These are phyloP conservation scores for Pestalotiopsis sp. DNA, from an alignment of 2,329 filamentous ascomycete species.

Conservation along the genomic window DNA sequence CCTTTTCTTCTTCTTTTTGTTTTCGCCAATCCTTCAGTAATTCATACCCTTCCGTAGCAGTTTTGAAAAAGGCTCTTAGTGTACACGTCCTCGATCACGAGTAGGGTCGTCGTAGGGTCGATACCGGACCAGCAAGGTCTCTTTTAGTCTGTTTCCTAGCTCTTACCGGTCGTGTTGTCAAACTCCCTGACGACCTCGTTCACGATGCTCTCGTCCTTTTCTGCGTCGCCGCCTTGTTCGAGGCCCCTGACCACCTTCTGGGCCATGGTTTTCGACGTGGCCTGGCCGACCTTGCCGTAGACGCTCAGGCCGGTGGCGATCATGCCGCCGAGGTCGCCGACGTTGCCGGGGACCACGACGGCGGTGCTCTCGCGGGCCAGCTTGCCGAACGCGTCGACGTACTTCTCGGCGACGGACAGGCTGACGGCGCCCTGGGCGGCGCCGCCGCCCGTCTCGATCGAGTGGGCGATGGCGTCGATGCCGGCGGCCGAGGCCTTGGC, in stretches of 20 bases:
- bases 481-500: constrained; percentile 83
- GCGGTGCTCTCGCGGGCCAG: constrained; percentile 94
- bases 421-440: constrained; percentile 83
- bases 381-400: constrained; percentile 91
- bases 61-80: background rate
- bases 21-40: background rate
- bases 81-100: background rate
- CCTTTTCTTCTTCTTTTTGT: background rate
- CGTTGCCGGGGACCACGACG: constrained; percentile 93
- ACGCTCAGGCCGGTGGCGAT: constrained; percentile 95
- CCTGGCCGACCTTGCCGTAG: constrained; percentile 87
- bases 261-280: constrained; percentile 69
- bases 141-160: constrained; percentile 10
- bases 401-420: constrained; percentile 92
- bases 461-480: constrained; percentile 80
- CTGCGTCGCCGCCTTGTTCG: background rate
- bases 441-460: constrained; percentile 71
- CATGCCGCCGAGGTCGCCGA: constrained; percentile 95
- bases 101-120: background rate
- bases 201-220: constrained; percentile 21
- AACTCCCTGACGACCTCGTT: constrained; percentile 33
- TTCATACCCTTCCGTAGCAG: background rate
- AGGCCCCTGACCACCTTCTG: constrained; percentile 28
- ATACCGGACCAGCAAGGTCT: background rate
- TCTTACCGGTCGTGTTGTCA: constrained; percentile 26